Evolutionary conservation across 106 monocot genomes (phyloP).

Genomic region (Phalaenopsis equestris): DNA sequence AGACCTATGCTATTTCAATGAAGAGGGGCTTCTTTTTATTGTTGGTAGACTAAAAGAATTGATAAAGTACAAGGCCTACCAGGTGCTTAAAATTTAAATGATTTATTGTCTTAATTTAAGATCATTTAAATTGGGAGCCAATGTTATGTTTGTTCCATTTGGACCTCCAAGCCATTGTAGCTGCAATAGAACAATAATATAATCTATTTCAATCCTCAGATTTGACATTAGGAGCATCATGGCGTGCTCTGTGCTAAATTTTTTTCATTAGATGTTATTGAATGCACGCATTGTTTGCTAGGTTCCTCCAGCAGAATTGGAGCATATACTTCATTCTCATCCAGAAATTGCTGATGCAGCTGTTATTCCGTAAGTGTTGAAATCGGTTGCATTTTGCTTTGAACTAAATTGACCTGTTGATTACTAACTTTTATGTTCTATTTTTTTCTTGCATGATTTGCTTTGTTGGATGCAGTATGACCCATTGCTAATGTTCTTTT

Average conservation of each 20-base stretch:
- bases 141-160: no score
- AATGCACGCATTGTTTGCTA: slow-evolving; percentile 8
- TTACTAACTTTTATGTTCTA: neutral
- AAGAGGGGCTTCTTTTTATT: slow-evolving; percentile 27
- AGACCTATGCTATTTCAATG: slow-evolving; percentile 21
- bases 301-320: slow-evolving; percentile 78
- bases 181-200: neutral
- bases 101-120: neutral
- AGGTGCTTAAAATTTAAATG: slow-evolving; percentile 35
- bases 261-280: neutral
- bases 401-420: neutral
- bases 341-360: slow-evolving; percentile 61
- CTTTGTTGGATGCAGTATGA: neutral
- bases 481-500: no score
- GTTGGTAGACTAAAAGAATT: slow-evolving; percentile 40
- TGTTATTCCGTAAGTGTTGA: slow-evolving; percentile 63
- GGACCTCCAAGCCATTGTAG: no score
- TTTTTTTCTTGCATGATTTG: neutral
- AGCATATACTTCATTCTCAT: slow-evolving; percentile 63
- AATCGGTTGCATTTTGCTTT: neutral
- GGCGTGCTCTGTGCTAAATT: no score
- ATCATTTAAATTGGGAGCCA: no score
- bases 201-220: neutral
- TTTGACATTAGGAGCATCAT: neutral
- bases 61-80: slow-evolving; percentile 54